Base-by-base conservation (phyloP, 495 filamentous ascomycete genomes). In the Cudoniella acicularis region DNA sequence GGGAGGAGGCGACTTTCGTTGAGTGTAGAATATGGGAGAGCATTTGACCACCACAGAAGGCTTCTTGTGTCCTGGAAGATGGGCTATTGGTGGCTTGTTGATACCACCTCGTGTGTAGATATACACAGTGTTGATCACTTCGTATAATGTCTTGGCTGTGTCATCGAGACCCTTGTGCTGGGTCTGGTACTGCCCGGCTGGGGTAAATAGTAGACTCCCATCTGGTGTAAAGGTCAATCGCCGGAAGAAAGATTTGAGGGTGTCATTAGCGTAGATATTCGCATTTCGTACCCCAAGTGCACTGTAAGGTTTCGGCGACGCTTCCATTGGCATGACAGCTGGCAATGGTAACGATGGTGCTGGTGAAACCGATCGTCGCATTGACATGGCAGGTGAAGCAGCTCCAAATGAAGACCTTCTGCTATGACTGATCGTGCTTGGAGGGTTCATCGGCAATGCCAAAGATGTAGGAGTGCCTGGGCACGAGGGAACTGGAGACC, bases 21-120 rank as follows among this genome's bases (percentile, higher is more conserved):
- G 75, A 3, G 87, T 90, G 69, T 97, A 99, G 63, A 87, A 85
- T 1, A 96, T 72, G 0, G 95, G 92, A 1, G 93, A 99, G 72
- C 94, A 99, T 69, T 88, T 87, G 47, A 99, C 90, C 2, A 91
- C 95, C 11, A 99, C 90, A 1, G 95, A 99, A 9, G 95, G 93
- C 69, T 99, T 99, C 77, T 97, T 99, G 66, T 97, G 93, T 1
- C 94, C 95, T 0, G 95, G 95, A 26, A 99, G 81, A 74, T 97
- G 93, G n/a, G 95, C 91, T 57, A 99, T 89, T 16, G 95, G 95
- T 13, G 95, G 92, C 69, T 93, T 97, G 72, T 96, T 98, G 65
- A 99, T 89, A 11, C 95, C 95, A 17, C 91, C 95, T 58, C 95
- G 83, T 0, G 93, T 97, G 69, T 99, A 99, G 48, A 99, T 91